Evolutionary conservation across 495 filamentous ascomycete species (phyloP).

Genomic region (Pyronema omphalodes): DNA sequence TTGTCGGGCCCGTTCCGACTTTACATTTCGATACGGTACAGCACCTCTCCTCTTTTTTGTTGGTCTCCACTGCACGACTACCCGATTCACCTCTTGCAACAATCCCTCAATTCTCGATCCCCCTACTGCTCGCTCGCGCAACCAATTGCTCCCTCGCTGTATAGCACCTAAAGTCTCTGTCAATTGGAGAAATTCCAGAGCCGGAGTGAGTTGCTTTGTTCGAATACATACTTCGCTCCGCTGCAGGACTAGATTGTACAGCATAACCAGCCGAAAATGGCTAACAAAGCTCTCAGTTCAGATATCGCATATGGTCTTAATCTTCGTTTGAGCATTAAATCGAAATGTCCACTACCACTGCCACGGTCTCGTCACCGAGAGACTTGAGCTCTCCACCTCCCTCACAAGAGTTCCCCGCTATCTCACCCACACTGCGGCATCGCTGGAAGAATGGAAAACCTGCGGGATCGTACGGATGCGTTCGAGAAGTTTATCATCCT

Average conservation of each 20-base stretch:
- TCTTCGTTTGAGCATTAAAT: not conserved
- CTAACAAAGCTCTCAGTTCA: not conserved
- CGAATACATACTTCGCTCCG: no score
- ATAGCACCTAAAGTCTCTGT: not conserved
- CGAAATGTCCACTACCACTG: not conserved
- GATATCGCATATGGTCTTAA: not conserved
- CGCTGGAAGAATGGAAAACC: not conserved
- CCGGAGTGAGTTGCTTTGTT: not conserved
- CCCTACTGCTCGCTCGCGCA: no score
- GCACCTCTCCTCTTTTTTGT: no score
- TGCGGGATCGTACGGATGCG: slow-evolving; percentile 15
- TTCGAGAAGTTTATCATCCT: slow-evolving; percentile 23
- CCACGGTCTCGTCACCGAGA: not conserved
- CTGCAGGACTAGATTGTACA: no score
- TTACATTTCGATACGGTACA: no score
- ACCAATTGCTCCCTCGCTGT: no score
- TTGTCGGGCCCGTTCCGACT: no score
- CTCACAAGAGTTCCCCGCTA: not conserved
- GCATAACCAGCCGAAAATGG: no score
- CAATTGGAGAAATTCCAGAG: not conserved
- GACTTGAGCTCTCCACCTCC: not conserved
- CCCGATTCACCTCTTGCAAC: no score
- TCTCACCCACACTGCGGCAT: not conserved
- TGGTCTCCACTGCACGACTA: no score
- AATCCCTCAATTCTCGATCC: no score